Conservation (phyloP, 2,329 filamentous ascomycete genomes). For the Phoma herbarum region DNA sequence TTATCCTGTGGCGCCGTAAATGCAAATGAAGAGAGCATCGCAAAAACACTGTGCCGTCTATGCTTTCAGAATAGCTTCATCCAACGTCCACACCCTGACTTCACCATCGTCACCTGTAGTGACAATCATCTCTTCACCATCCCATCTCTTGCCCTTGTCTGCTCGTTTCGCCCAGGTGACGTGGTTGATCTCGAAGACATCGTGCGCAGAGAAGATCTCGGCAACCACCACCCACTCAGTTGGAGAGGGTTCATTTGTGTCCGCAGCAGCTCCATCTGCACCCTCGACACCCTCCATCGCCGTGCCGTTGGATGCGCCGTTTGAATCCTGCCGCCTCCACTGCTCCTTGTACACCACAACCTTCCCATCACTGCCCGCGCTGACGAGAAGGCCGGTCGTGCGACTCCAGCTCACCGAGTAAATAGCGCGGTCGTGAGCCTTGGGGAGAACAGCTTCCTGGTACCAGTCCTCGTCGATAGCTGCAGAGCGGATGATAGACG, state of each 20-base stretch:
- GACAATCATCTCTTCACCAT: slow-evolving; percentile 82
- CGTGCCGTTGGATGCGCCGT: slow-evolving; percentile 30
- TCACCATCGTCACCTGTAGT: slow-evolving; percentile 93
- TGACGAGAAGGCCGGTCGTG: slow-evolving; percentile 79
- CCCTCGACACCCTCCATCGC: slow-evolving; percentile 29
- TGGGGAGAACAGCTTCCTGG: slow-evolving; percentile 78
- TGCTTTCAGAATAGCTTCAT: slow-evolving; percentile 24
- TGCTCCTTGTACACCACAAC: slow-evolving; percentile 37
- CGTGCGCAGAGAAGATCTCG: slow-evolving; percentile 78
- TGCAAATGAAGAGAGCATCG: too few species aligned
- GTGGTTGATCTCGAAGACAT: slow-evolving; percentile 94
- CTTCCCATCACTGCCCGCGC: slow-evolving; percentile 77
- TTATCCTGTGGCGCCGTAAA: slow-evolving; percentile 10
- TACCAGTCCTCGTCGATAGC: slow-evolving; percentile 83
- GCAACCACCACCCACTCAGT: slow-evolving; percentile 77
- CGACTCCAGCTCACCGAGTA: slow-evolving; percentile 89
- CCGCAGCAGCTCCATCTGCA: slow-evolving; percentile 28
- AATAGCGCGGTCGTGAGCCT: slow-evolving; percentile 78
- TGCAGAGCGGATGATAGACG: slow-evolving; percentile 84
- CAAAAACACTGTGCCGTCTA: not conserved
- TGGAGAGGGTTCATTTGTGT: slow-evolving; percentile 27
- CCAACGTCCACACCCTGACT: slow-evolving; percentile 78
- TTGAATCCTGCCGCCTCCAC: slow-evolving; percentile 31
- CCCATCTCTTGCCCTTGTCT: slow-evolving; percentile 69
- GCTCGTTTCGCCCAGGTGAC: slow-evolving; percentile 84